Conservation (phyloP, 2,329 filamentous ascomycete genomes). For the Scytalidium sp. region DNA sequence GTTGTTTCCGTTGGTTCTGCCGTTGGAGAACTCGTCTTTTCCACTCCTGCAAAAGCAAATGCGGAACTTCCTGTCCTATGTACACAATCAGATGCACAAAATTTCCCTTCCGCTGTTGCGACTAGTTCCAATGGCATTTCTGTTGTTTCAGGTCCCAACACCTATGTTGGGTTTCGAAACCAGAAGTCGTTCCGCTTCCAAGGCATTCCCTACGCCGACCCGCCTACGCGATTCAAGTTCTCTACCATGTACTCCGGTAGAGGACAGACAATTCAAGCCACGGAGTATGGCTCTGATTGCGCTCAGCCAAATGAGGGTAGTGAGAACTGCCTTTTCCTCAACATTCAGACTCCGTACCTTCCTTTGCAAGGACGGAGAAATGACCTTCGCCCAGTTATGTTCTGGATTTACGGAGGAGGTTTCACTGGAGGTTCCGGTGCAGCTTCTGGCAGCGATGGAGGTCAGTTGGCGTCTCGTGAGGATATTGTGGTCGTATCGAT, state of each 20-base stretch:
- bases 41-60: constrained; percentile 23
- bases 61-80: constrained; percentile 44
- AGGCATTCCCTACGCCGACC: constrained; percentile 23
- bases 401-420: constrained; percentile 29
- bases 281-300: constrained; percentile 33
- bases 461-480: constrained; percentile 23
- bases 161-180: constrained; percentile 47
- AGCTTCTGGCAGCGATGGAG: constrained; percentile 22
- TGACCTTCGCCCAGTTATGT: constrained; percentile 29
- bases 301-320: constrained; percentile 30
- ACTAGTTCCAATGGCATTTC: constrained; percentile 35
- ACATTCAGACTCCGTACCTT: constrained; percentile 36
- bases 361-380: constrained; percentile 16
- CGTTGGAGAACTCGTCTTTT: constrained; percentile 30
- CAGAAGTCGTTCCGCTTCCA: constrained; percentile 44
- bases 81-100: constrained; percentile 41
- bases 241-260: constrained; percentile 41
- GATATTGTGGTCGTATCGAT: constrained; percentile 25
- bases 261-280: constrained; percentile 43
- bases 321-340: constrained; percentile 26
- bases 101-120: constrained; percentile 29
- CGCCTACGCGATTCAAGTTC: constrained; percentile 27
- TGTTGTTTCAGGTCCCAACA: constrained; percentile 39
- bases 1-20: constrained; percentile 33
- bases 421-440: constrained; percentile 26